Conservation (phyloP, 345 rosid species). For the Eutrema japonicum region DNA sequence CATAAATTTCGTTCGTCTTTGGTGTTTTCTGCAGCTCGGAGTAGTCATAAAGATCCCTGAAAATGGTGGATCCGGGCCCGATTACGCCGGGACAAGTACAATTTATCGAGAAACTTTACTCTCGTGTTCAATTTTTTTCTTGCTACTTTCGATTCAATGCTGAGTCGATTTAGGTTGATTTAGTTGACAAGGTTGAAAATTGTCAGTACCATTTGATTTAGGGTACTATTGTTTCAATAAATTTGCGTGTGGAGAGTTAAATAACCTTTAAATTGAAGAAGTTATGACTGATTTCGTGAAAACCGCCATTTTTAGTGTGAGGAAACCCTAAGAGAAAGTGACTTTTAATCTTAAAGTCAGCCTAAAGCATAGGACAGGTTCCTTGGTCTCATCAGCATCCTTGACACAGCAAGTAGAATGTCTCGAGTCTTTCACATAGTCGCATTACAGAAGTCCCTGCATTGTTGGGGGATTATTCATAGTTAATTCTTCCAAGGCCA, state of each 20-base stretch:
- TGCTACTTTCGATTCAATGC: constrained; percentile 32
- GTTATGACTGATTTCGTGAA: not conserved
- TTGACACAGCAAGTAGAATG: no score
- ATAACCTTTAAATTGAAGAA: not conserved
- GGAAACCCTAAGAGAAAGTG: not conserved
- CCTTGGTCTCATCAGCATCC: not conserved
- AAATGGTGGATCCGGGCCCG: constrained; percentile 70
- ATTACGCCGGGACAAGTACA: constrained; percentile 89
- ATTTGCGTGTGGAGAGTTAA: not conserved
- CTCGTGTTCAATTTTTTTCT: not conserved
- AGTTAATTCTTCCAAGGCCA: no score
- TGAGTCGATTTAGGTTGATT: constrained; percentile 10
- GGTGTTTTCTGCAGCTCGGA: constrained; percentile 34
- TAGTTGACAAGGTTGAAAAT: not conserved
- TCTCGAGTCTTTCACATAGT: no score
- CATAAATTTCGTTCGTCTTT: not conserved
- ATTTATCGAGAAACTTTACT: not conserved
- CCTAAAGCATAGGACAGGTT: constrained; percentile 7
- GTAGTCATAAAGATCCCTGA: constrained; percentile 34
- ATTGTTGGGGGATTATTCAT: no score
- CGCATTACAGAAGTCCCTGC: no score
- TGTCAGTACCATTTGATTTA: not conserved
- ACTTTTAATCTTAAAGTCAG: not conserved
- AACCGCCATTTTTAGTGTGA: constrained; percentile 16
- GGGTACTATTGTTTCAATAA: not conserved